These are phyloP conservation scores for Glarea lozoyensis DNA, from an alignment of 495 filamentous ascomycete genomes.

Conservation along the genomic window DNA sequence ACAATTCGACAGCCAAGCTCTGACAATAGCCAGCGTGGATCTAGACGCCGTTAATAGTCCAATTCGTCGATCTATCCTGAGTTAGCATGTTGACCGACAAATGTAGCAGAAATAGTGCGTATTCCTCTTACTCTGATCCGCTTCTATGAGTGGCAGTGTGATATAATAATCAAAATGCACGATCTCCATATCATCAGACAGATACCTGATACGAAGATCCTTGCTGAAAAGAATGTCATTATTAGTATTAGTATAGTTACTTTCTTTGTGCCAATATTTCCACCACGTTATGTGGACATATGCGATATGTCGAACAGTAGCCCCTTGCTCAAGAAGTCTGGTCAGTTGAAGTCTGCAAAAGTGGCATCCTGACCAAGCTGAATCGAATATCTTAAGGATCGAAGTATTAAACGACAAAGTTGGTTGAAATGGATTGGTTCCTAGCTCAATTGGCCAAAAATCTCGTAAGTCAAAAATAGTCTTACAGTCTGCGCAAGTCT, in stretches of 20 bases:
- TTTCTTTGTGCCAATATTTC: not conserved
- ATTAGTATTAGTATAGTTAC: not conserved
- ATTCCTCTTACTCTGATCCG: not conserved
- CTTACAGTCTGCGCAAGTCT: not conserved
- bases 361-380: not conserved
- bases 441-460: not conserved
- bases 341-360: not conserved
- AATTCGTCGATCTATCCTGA: not conserved
- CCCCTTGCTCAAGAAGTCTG: not conserved
- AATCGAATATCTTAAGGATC: not conserved
- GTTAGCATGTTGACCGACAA: not conserved
- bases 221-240: not conserved
- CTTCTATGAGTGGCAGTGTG: not conserved
- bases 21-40: not conserved
- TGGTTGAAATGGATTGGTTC: not conserved
- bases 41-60: not conserved
- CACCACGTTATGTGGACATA: not conserved
- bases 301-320: not conserved
- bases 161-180: not conserved
- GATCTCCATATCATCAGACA: not conserved
- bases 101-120: not conserved
- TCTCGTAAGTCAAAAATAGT: not conserved
- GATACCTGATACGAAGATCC: not conserved
- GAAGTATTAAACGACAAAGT: not conserved
- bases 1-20: not conserved